Percentiles rank a stretch among this genome's conserved stretches.
Conservation (phyloP, 495 filamentous ascomycete genomes). For the Penicillium lagena region DNA sequence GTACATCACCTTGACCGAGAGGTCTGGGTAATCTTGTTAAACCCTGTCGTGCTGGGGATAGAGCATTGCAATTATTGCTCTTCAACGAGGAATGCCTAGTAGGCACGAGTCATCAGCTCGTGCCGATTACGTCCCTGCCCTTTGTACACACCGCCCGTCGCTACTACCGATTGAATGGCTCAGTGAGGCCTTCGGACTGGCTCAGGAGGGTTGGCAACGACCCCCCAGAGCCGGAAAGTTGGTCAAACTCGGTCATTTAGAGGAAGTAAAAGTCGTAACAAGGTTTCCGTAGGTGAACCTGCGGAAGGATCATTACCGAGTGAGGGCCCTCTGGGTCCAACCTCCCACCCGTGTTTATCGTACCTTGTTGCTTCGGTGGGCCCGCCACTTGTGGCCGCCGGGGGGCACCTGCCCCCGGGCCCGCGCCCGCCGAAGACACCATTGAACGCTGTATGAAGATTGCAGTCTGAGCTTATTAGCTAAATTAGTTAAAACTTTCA, state of each 20-base stretch:
- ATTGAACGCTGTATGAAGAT: too few species aligned
- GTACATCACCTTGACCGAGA: constrained; percentile 36
- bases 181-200: constrained; percentile 65
- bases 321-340: constrained; percentile 10
- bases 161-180: constrained; percentile 71
- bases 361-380: too few species aligned
- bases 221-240: constrained; percentile 58
- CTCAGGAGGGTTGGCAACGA: constrained; percentile 19
- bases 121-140: background rate
- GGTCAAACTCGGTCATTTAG: constrained; percentile 67
- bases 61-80: too few species aligned
- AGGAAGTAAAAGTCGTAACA: constrained; percentile 69
- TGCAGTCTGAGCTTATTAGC: too few species aligned
- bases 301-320: constrained; percentile 59
- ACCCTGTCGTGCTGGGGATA: too few species aligned
- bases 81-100: too few species aligned
- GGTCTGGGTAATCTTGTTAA: too few species aligned
- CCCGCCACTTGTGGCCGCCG: too few species aligned
- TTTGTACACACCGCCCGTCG: constrained; percentile 57
- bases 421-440: too few species aligned
- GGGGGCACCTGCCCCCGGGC: too few species aligned
- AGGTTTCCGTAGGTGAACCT: constrained; percentile 68
- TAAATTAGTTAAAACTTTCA: too few species aligned
- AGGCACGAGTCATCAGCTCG: too few species aligned
- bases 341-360: constrained; percentile 11